Conservation (phyloP, 2,329 filamentous ascomycete species). For the Cadophora gregata region DNA sequence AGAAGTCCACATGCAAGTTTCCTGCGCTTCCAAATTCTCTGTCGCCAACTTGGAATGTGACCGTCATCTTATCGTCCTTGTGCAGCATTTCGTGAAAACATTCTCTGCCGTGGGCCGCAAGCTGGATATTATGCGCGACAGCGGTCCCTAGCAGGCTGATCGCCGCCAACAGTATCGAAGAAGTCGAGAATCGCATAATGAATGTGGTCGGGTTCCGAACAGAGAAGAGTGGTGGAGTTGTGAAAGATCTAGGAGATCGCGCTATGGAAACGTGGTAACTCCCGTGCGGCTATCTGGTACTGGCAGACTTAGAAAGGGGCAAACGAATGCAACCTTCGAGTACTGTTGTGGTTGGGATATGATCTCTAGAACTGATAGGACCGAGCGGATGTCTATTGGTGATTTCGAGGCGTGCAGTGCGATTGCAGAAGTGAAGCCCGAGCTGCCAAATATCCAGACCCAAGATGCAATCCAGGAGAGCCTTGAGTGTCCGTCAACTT, state of each 20-base stretch:
- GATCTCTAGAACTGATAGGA: not conserved
- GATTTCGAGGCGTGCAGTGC: not conserved
- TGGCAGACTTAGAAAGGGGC: constrained; percentile 9
- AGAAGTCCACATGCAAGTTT: constrained; percentile 97
- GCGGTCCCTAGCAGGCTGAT: constrained; percentile 56
- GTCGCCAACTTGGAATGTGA: constrained; percentile 97
- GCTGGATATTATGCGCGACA: constrained; percentile 91
- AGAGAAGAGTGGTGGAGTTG: constrained; percentile 12
- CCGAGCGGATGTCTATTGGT: not conserved
- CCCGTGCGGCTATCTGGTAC: not conserved
- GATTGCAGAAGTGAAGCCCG: not conserved
- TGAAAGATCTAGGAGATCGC: constrained; percentile 19
- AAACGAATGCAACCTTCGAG: constrained; percentile 10
- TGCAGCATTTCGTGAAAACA: constrained; percentile 97
- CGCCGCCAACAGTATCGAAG: constrained; percentile 40
- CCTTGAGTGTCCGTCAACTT: not conserved
- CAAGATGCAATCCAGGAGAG: not conserved
- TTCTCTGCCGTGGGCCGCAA: constrained; percentile 90
- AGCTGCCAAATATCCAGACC: constrained; percentile 11
- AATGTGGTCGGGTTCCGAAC: constrained; percentile 9
- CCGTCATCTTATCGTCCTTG: constrained; percentile 96
- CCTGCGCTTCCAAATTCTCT: constrained; percentile 93
- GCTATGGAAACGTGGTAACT: constrained; percentile 17
- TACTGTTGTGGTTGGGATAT: not conserved
- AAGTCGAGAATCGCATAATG: constrained; percentile 44